Evolutionary conservation across 257 asterid species (phyloP), one percentile per base, ranked within the genome.

Genomic region (Pogostemon cablin): DNA sequence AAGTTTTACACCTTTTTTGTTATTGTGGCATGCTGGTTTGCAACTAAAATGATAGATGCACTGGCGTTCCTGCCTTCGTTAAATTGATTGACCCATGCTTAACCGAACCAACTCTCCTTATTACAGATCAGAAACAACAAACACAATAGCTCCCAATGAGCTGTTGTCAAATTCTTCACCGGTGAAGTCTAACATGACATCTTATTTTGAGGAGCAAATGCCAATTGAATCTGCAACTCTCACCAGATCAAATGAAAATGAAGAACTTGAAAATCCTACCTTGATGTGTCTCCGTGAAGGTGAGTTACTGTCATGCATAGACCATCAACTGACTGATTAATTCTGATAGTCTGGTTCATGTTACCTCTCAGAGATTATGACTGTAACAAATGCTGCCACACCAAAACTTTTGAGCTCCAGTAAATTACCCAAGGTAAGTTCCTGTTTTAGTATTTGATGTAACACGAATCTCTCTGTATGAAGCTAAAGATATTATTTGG

Each of bases 61-160:
- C 70, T 43, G 49, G 75, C 20, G 25, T n/a, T 8, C 55, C 9
- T 60, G 35, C 25, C 32, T 68, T 0, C 42, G 50, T 20, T 74
- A 6, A 20, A 60, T 53, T 34, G 37, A 59, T 38, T 37, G 52
- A 50, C 34, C 48, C 42, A 9, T 17, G 35, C 47, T 59, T 44
- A 11, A 39, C 80, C 55, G 53, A 49, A 8, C 12, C 6, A 66
- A 40, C 56, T 38, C 38, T 72, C 56, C 57, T 68, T 60, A 17
- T 76, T 65, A 52, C 84, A 90, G 90, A 72, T 77, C 86, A 63
- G 81, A 62, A 80, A 72, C 73, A 62, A 25, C 68, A 25, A 68
- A 71, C 59, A 32, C 34, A 55, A 43, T 42, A 55, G 42, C 69
- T 57, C 69, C 69, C 68, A 9, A 46, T 7, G 65, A 68, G 59